Conservation (phyloP, 805 yeast species). For the Metschnikowia reukaufii region DNA sequence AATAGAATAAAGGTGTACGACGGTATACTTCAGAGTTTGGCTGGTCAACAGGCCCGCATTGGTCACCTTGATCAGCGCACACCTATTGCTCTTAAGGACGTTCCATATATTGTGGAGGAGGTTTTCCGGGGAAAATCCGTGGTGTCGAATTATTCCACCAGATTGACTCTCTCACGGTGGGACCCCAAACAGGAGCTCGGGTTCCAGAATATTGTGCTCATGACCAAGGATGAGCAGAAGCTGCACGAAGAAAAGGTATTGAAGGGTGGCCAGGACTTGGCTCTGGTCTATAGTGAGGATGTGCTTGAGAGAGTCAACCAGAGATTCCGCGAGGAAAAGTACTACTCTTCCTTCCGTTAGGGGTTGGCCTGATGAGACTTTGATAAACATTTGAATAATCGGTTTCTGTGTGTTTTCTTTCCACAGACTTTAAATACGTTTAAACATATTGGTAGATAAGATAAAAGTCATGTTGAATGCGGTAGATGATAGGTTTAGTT, state of each 20-base stretch:
- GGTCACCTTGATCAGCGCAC: conserved; percentile 72
- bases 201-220: conserved; percentile 76
- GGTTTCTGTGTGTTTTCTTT: no score
- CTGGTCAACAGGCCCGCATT: conserved; percentile 82
- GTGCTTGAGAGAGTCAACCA: conserved; percentile 56
- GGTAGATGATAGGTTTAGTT: no score
- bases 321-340: conserved; percentile 73
- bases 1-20: conserved; percentile 85
- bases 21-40: conserved; percentile 73
- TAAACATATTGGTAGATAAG: no score
- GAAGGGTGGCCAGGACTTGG: conserved; percentile 60
- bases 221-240: conserved; percentile 87
- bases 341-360: conserved; percentile 48
- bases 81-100: conserved; percentile 71
- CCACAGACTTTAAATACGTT: no score
- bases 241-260: conserved; percentile 76
- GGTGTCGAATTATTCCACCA: conserved; percentile 75
- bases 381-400: no score
- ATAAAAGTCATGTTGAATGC: no score
- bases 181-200: conserved; percentile 62
- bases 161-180: conserved; percentile 85
- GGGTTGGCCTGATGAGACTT: no score
- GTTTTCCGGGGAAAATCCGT: conserved; percentile 92
- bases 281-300: conserved; percentile 62
- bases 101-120: conserved; percentile 84